These are phyloP conservation scores for Globisporangium camurandrum DNA, from an alignment of 352 stramenopile species.

Conservation along the genomic window DNA sequence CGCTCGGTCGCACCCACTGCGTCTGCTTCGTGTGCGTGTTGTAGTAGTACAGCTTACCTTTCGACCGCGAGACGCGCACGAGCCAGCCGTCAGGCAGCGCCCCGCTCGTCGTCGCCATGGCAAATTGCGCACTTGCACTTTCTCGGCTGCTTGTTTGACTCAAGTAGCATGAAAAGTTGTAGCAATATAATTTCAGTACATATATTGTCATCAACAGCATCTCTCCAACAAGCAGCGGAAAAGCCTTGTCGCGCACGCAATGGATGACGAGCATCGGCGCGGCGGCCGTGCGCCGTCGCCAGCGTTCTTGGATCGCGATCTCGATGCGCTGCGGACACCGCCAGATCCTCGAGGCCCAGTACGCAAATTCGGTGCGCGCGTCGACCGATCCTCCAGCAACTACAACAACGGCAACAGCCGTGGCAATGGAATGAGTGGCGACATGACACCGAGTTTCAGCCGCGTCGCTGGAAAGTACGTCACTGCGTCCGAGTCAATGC, in stretches of 20 bases:
- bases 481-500: neutral
- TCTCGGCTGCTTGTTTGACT: neutral
- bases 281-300: neutral
- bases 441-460: neutral
- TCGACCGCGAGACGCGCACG: conserved; percentile 70
- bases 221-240: neutral
- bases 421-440: neutral
- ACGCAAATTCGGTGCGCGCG: neutral
- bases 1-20: conserved; percentile 77
- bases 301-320: neutral
- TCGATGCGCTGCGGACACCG: neutral
- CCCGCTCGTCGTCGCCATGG: too few species aligned
- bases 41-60: conserved; percentile 83
- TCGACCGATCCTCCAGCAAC: neutral
- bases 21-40: conserved; percentile 67
- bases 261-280: neutral
- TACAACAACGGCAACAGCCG: neutral
- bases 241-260: neutral
- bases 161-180: too few species aligned
- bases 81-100: conserved; percentile 78
- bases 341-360: neutral
- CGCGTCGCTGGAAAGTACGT: neutral
- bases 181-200: neutral
- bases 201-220: neutral
- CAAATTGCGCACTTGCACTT: neutral